Evolutionary conservation across 805 yeast species (phyloP).

Genomic region (Torulaspora maleeae): DNA sequence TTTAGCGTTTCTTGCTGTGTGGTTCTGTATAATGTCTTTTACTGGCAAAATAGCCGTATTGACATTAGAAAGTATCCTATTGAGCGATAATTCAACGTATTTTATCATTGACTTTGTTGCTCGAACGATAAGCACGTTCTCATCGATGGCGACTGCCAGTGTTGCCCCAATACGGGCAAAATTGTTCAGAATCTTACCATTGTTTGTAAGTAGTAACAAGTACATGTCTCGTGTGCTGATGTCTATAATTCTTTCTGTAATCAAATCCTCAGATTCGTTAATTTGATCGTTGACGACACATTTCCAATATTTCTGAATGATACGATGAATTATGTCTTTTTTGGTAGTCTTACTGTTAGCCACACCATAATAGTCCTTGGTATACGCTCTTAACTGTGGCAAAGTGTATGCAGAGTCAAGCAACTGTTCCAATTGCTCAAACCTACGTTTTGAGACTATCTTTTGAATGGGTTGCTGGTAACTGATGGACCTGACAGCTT

Average conservation of each 20-base stretch:
- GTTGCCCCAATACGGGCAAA: conserved; percentile 31
- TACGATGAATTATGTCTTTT: conserved; percentile 12
- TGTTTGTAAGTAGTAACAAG: conserved; percentile 29
- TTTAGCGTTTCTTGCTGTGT: conserved; percentile 13
- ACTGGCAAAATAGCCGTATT: conserved; percentile 16
- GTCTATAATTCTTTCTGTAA: conserved; percentile 23
- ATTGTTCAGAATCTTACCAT: conserved; percentile 33
- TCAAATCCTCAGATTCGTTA: conserved; percentile 22
- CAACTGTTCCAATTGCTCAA: conserved; percentile 19
- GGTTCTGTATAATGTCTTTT: conserved; percentile 16
- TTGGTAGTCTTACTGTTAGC: conserved; percentile 14
- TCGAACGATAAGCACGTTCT: conserved; percentile 27
- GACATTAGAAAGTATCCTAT: conserved; percentile 29
- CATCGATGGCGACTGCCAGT: conserved; percentile 27
- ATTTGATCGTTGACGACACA: conserved; percentile 17
- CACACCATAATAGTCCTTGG: conserved; percentile 13
- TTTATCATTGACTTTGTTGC: conserved; percentile 24
- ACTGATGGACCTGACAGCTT: conserved; percentile 28
- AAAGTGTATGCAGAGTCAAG: conserved; percentile 27
- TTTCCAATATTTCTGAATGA: conserved; percentile 23
- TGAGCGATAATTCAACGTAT: conserved; percentile 31
- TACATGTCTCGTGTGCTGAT: conserved; percentile 26
- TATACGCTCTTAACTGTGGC: conserved; percentile 27
- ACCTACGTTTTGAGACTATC: conserved; percentile 21
- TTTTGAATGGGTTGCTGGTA: conserved; percentile 24